Base-by-base conservation (phyloP, 2,329 filamentous ascomycete genomes). In the Mycosphaerella sp. region DNA sequence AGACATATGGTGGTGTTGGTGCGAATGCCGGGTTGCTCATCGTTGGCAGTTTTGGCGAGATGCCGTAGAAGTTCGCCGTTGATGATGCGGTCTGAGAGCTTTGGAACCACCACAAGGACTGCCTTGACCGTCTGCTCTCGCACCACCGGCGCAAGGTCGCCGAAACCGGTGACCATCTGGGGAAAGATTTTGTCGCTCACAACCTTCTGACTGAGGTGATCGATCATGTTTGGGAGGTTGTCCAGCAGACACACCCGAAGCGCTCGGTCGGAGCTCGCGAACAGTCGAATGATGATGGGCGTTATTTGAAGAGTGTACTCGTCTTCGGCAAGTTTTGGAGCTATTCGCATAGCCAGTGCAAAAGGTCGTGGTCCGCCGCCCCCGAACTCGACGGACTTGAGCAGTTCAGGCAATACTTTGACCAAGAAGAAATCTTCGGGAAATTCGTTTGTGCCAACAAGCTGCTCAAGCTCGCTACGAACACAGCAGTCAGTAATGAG, bases 311-410 rank as follows among this genome's bases (percentile, higher is more conserved):
- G 69, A 44, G 95, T 87, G 69, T 95, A 98, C 69, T 98, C 93
- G 8, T 97, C 93, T 57, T 86, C 85, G 2, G 87, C 83, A 40
- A 98, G 76, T 67, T 95, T 97, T 6, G 84, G 77, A 3, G 89
- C 84, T 63, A 98, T 96, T 67, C 95, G 95, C 76, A 97, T 83
- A 40, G 95, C 88, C 1, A 95, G 84, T 1, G 79, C 75, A 56
- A 98, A 87, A 0, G 95, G 91, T 67, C 95, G 95, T 0, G 92
- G 88, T 0, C 93, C 93, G 29, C 93, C 93, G 9, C 92, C 93
- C 6, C 93, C 93, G 70, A 96, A 98, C 66, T 98, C 93, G n/a
- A 97, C 90, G 0, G 91, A 95, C 68, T 97, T 98, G n/a, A 98
- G 79, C 31, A 98, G 76, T 68, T 98, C 93, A 0, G 93, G 93